phyloP scores from a whole-genome alignment of 2,329 filamentous ascomycete species.

The Paraphaeosphaeria sporulosa region DNA sequence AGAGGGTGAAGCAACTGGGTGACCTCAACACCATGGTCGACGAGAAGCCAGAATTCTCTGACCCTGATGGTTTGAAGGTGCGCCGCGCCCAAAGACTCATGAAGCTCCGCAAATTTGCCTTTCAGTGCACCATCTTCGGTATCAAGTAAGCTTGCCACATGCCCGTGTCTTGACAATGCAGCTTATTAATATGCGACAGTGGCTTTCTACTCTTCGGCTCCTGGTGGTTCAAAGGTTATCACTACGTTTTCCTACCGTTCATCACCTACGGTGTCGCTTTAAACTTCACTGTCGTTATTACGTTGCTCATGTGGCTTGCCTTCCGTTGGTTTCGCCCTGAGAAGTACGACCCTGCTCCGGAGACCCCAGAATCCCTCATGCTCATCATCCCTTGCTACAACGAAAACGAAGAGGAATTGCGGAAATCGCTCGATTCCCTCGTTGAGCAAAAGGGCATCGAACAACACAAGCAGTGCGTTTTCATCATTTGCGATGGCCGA shows the following conservation, averaged over 20 bases:
- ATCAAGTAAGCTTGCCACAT: conserved; percentile 13
- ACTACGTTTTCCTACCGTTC: conserved; percentile 55
- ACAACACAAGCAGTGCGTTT: conserved; percentile 53
- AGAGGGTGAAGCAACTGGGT: conserved; percentile 9
- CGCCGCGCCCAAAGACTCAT: conserved; percentile 12
- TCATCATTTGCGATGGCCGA: conserved; percentile 60
- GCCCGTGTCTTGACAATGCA: background rate
- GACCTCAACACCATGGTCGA: conserved; percentile 15
- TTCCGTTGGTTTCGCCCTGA: conserved; percentile 44
- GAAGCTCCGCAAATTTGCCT: conserved; percentile 10
- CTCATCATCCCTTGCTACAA: conserved; percentile 60
- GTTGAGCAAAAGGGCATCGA: conserved; percentile 55
- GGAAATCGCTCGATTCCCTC: conserved; percentile 56
- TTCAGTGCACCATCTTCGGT: conserved; percentile 14
- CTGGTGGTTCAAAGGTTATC: conserved; percentile 36
- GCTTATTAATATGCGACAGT: conserved; percentile 2
- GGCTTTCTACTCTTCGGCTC: conserved; percentile 21
- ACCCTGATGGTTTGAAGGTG: conserved; percentile 13
- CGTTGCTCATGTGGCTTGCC: conserved; percentile 41
- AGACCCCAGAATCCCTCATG: conserved; percentile 55
- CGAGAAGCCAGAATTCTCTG: conserved; percentile 16
- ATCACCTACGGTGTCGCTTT: conserved; percentile 41
- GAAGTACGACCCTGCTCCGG: conserved; percentile 14
- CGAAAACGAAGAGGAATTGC: conserved; percentile 56
- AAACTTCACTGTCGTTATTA: conserved; percentile 56